A percentile compares a stretch with the other conserved stretches of the same genome.
Evolutionary conservation across 345 rosid genomes (phyloP).

Genomic region (Eucalyptus albens): DNA sequence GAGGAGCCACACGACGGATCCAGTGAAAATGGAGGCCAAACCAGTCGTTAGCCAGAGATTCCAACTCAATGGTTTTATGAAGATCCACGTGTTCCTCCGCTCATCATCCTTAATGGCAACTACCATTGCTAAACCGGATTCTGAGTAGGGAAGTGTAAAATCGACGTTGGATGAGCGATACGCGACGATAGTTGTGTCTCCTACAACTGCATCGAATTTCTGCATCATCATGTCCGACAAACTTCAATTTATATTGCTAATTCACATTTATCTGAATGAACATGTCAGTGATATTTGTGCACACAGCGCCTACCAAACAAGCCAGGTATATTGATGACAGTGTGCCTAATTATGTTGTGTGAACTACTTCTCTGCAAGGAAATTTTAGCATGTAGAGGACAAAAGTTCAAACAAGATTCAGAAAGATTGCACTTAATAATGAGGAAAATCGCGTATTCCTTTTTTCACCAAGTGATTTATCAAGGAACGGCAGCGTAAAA

Average conservation of each 20-base stretch:
- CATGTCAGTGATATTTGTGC: neutral
- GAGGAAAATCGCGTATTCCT: neutral
- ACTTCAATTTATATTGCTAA: neutral
- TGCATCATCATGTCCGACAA: neutral
- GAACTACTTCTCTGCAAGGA: neutral
- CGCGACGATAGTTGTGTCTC: conserved; percentile 42
- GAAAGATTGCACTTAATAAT: neutral
- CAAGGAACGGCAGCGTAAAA: neutral
- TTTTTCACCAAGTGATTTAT: neutral
- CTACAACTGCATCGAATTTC: conserved; percentile 43
- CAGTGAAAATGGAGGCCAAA: conserved; percentile 42
- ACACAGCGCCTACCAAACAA: neutral
- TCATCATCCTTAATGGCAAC: conserved; percentile 29
- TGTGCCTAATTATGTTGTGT: neutral
- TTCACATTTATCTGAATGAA: too few relatives aligned
- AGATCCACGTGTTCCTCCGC: conserved; percentile 44
- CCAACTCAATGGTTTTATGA: conserved; percentile 53
- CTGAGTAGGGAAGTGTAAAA: conserved; percentile 57
- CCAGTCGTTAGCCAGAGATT: conserved; percentile 50
- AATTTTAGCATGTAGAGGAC: neutral
- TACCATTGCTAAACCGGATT: conserved; percentile 61
- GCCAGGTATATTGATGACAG: neutral
- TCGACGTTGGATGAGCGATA: conserved; percentile 34
- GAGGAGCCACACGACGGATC: conserved; percentile 56
- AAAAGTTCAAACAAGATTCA: neutral